Base-by-base conservation (phyloP, 495 filamentous ascomycete species). In the Annulohypoxylon bovei region DNA sequence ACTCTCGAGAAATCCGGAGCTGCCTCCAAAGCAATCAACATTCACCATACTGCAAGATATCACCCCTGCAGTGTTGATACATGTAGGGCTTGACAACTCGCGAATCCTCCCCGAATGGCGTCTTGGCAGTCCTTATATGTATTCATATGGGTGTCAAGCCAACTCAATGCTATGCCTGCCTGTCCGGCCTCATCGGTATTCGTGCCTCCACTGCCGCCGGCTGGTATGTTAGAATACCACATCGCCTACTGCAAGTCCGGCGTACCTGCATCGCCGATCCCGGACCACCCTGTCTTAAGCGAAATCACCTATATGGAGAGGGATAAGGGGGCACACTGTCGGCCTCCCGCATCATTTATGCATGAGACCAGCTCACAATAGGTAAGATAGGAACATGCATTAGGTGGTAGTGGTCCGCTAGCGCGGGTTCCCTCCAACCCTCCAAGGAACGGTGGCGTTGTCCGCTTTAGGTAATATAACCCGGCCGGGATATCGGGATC, bases 401-500 rank as follows among this genome's bases (percentile, higher is more conserved):
- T 1, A 50, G 23, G 46, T 50, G 22, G 46, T 27, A 18, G 28
- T 56, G 33, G 30, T 25, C 60, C 59, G 27, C 37, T 72, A 65
- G 70, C 40, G 60, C 22, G 49, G 47, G 63, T 62, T 56, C 32
- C 53, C 53, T 47, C 22, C 28, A 11, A 59, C 53, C 50, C 46
- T 52, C 37, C 23, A 11, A 50, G 16, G 28, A 18, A 49, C 70
- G 55, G 70, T 30, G 47, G 39, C 59, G 14, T 55, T 61, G 54
- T 39, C 70, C 47, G 32, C 55, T 72, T 72, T 72, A 65, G 70
- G 70, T 61, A 72, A 56, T 50, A 28, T 61, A 12, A 55, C n/a
- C 70, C 65, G 65, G 65, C 59, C 60, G 70, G 70, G 44, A 68
- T 59, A 37, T 72, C 70, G 70, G 70, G 70, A 72, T 72, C 65